Conservation (phyloP, 73 alveolate genomes). For the Tetrahymena thermophila region DNA sequence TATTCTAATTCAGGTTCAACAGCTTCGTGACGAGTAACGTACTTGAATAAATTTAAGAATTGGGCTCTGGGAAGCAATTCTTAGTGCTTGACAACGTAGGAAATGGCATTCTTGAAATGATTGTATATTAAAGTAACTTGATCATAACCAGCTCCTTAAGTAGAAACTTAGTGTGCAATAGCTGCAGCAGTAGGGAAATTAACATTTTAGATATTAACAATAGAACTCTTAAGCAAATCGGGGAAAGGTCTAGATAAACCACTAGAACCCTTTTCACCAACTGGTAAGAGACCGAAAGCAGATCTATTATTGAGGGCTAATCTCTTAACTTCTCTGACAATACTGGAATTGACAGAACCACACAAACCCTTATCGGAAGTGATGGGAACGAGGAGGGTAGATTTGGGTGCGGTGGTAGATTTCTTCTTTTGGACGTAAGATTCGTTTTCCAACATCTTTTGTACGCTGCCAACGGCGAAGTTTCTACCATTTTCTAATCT, state of each 20-base stretch:
- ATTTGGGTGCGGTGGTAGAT: conserved; percentile 47
- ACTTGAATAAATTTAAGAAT: conserved; percentile 46
- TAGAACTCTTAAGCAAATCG: conserved; percentile 51
- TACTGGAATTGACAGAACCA: conserved; percentile 83
- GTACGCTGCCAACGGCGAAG: conserved; percentile 64
- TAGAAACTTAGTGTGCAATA: conserved; percentile 50
- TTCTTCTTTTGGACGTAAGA: conserved; percentile 64
- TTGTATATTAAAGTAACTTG: conserved; percentile 61
- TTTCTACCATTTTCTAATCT: conserved; percentile 69
- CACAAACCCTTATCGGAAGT: conserved; percentile 85
- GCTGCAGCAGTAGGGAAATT: conserved; percentile 67
- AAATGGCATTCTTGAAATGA: conserved; percentile 70
- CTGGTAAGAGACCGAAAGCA: conserved; percentile 52
- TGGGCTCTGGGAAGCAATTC: conserved; percentile 70
- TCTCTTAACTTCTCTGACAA: conserved; percentile 63
- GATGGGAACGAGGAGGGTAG: conserved; percentile 65
- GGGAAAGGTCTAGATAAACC: conserved; percentile 85
- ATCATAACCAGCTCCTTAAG: conserved; percentile 50
- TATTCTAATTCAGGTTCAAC: conserved; percentile 43
- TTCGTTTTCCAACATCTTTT: conserved; percentile 70
- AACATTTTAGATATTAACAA: conserved; percentile 47
- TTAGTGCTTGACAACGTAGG: conserved; percentile 47
- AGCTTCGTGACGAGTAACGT: conserved; percentile 30
- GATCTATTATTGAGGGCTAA: conserved; percentile 54
- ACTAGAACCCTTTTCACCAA: conserved; percentile 76